phyloP scores from a whole-genome alignment of 1,139 yeast species.

The Lodderomyces oxycetoniae region DNA sequence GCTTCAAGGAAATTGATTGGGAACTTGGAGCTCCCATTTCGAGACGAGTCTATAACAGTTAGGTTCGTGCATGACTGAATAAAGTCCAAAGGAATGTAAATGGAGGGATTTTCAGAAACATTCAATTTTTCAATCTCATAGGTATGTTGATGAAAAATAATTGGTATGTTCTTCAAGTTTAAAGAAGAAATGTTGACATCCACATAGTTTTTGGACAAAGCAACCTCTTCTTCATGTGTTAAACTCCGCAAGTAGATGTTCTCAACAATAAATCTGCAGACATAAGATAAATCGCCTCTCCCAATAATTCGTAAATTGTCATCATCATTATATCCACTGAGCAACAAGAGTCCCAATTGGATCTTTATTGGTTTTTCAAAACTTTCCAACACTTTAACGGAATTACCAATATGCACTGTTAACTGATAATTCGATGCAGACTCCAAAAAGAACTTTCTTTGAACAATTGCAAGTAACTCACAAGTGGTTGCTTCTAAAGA shows the following conservation, averaged over 20 bases:
- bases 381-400: slow-evolving; percentile 67
- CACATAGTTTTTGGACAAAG: slow-evolving; percentile 61
- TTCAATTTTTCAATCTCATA: slow-evolving; percentile 78
- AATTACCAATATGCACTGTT: slow-evolving; percentile 73
- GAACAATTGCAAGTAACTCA: slow-evolving; percentile 63
- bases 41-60: slow-evolving; percentile 60
- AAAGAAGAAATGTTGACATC: slow-evolving; percentile 72
- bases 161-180: slow-evolving; percentile 80
- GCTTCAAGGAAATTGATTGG: slow-evolving; percentile 74
- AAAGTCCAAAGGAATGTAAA: slow-evolving; percentile 77
- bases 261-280: slow-evolving; percentile 80
- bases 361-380: slow-evolving; percentile 75
- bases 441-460: slow-evolving; percentile 71
- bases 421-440: slow-evolving; percentile 71
- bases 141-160: slow-evolving; percentile 75
- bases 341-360: slow-evolving; percentile 66
- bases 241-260: slow-evolving; percentile 66
- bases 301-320: slow-evolving; percentile 80
- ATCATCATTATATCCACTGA: slow-evolving; percentile 75
- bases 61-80: slow-evolving; percentile 77
- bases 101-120: slow-evolving; percentile 83
- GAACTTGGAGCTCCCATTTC: slow-evolving; percentile 69
- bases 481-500: slow-evolving; percentile 73
- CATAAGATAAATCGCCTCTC: slow-evolving; percentile 78
- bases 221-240: slow-evolving; percentile 61